Evolutionary conservation across 192 early-diverging fungal species (phyloP).

Genomic region (Dissophora ornata): DNA sequence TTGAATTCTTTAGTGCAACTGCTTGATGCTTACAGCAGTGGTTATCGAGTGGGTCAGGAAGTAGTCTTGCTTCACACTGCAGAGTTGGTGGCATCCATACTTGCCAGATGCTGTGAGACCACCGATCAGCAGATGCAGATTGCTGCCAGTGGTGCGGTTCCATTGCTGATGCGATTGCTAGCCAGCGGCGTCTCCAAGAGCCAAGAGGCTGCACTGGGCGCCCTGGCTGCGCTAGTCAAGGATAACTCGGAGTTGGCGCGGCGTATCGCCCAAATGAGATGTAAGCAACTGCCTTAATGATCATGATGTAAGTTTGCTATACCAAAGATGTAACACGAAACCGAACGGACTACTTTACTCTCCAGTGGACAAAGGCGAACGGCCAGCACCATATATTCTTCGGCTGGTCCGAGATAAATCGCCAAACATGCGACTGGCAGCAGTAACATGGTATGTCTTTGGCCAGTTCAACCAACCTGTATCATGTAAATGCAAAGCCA

Average conservation of each 20-base stretch:
- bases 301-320: too few species aligned
- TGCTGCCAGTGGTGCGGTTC: slow-evolving; percentile 65
- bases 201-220: slow-evolving; percentile 84
- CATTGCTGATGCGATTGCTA: slow-evolving; percentile 66
- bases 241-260: slow-evolving; percentile 67
- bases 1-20: slow-evolving; percentile 60
- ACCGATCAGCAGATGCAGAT: slow-evolving; percentile 71
- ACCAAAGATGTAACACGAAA: too few species aligned
- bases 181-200: slow-evolving; percentile 67
- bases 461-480: too few species aligned
- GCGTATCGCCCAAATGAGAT: slow-evolving; percentile 62
- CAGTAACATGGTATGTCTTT: slow-evolving; percentile 70
- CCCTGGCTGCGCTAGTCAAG: slow-evolving; percentile 72
- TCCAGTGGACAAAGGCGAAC: slow-evolving; percentile 54
- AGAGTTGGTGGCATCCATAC: slow-evolving; percentile 72
- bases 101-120: slow-evolving; percentile 70
- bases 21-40: slow-evolving; percentile 54
- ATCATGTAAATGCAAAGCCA: too few species aligned
- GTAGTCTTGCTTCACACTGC: slow-evolving; percentile 60
- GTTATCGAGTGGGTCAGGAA: slow-evolving; percentile 47
- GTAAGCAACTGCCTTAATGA: slow-evolving; percentile 45
- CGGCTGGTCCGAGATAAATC: slow-evolving; percentile 73
- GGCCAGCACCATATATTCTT: slow-evolving; percentile 66
- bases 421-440: slow-evolving; percentile 74
- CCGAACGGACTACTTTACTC: too few species aligned